Evolutionary conservation across 176 grass and related monocot species (phyloP), one percentile per base, ranked within the genome.

Genomic region (Luzula sylvatica): DNA sequence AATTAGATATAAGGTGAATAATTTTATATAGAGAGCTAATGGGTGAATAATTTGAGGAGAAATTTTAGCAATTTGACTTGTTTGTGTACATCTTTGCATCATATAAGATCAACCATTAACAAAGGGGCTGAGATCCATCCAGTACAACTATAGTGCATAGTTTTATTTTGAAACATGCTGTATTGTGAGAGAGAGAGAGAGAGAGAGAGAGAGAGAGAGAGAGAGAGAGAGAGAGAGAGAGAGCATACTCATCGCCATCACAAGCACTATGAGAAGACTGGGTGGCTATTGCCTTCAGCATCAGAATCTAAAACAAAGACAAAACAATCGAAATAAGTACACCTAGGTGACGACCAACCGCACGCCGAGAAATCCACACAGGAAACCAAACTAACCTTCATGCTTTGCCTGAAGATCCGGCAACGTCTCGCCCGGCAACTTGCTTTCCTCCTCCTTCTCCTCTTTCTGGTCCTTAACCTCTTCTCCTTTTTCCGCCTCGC

Each of bases 261-360:
- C 15, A 38, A 63, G 42, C 42, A 11, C 24, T 26, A 30, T 46
- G 25, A 19, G 41, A 48, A 15, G 29, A 32, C 29, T 63, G 41
- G n/a, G n/a, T n/a, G n/a, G 15, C 58, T 63, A n/a, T 48, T 48
- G 12, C 4, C 58, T 63, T 63, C 58, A 12, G 15, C 58, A 16
- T 63, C 58, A 29, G 58, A 63, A 48, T 63, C 58, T 63, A 20
- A 27, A 8, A 43, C n/a, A 22, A 61, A 61, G 19, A 62, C 7
- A 47, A 15, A 28, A 3, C 42, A 5, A 32, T 7, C 16, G 2
- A 46, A 48, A 7, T 26, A 28, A 16, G 4, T 27, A 48, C n/a
- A 26, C n/a, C n/a, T 8, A 63, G 42, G 13, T 27, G 46, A 28
- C 23, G 15, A 61, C 9, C 39, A 50, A 45, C 21, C 20, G 26